Conservation (phyloP, 352 stramenopile species). For the Phytophthora pini region DNA sequence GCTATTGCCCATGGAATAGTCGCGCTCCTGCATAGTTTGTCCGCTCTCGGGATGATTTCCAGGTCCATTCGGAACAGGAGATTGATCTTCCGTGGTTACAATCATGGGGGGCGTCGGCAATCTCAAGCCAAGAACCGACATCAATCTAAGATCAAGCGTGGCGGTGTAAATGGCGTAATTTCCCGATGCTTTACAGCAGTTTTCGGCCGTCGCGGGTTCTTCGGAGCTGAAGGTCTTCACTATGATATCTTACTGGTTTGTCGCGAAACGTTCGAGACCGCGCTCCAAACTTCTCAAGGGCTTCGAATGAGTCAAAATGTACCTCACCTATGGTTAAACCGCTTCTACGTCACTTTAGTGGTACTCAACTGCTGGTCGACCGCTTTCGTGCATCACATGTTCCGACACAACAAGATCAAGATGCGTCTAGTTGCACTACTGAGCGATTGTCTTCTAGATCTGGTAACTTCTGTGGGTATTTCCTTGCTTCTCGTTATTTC, state of each 20-base stretch:
- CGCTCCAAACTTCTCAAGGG: conserved; percentile 37
- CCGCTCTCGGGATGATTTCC: conserved; percentile 22
- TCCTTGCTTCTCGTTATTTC: conserved; percentile 26
- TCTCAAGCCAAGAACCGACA: background rate
- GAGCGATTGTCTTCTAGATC: conserved; percentile 36
- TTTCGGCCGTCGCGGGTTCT: conserved; percentile 31
- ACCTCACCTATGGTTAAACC: conserved; percentile 42
- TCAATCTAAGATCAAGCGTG: background rate
- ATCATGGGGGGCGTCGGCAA: background rate
- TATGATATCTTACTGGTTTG: conserved; percentile 40
- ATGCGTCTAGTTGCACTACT: conserved; percentile 31
- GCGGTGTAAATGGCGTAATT: background rate
- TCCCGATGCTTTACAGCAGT: conserved; percentile 14
- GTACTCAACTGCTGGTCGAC: conserved; percentile 47
- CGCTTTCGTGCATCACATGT: conserved; percentile 42
- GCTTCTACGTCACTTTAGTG: conserved; percentile 40
- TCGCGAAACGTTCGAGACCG: conserved; percentile 37
- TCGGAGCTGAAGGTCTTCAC: conserved; percentile 32
- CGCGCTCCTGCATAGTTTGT: conserved; percentile 20
- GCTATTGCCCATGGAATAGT: conserved; percentile 21
- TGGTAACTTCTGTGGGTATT: conserved; percentile 37
- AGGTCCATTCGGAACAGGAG: conserved; percentile 28
- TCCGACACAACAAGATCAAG: conserved; percentile 31
- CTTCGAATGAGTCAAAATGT: conserved; percentile 39
- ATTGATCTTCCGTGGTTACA: conserved; percentile 22